Evolutionary conservation across 169 alveolate genomes (phyloP).

Genomic region (Miamiensis avidus): DNA sequence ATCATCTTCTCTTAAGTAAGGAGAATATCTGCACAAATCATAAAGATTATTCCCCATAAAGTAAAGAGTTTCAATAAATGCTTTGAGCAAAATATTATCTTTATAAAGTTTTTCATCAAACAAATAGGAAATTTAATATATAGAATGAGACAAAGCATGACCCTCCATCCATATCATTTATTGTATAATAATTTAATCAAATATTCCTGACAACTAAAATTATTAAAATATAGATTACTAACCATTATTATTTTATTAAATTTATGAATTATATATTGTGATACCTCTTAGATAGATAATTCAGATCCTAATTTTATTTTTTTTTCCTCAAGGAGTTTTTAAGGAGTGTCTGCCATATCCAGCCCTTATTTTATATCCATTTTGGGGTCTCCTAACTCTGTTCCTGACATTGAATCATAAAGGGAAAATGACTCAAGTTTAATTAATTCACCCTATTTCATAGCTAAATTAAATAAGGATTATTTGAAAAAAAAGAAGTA

Average conservation of each 20-base stretch:
- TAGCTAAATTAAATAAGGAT: too few species aligned
- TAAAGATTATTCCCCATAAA: neutral
- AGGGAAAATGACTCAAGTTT: neutral
- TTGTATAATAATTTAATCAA: neutral
- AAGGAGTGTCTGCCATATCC: neutral
- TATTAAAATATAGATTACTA: neutral
- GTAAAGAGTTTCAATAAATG: neutral
- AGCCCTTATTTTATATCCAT: conserved; percentile 15
- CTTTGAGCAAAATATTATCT: neutral
- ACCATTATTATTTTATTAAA: neutral
- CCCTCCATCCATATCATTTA: conserved; percentile 19
- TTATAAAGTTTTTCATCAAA: conserved; percentile 22
- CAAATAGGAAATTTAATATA: conserved; percentile 12
- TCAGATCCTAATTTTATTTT: neutral
- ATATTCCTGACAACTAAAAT: neutral
- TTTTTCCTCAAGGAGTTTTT: neutral
- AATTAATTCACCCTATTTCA: conserved; percentile 4
- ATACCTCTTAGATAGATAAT: conserved; percentile 4
- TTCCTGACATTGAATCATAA: conserved; percentile 15
- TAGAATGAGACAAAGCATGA: conserved; percentile 11
- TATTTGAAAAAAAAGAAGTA: too few species aligned
- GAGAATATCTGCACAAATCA: conserved; percentile 14
- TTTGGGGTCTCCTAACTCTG: conserved; percentile 26
- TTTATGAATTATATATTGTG: neutral
- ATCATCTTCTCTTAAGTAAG: conserved; percentile 25